phyloP scores from a whole-genome alignment of 2,329 filamentous ascomycete species.

The Plectosphaerella cucumerina region DNA sequence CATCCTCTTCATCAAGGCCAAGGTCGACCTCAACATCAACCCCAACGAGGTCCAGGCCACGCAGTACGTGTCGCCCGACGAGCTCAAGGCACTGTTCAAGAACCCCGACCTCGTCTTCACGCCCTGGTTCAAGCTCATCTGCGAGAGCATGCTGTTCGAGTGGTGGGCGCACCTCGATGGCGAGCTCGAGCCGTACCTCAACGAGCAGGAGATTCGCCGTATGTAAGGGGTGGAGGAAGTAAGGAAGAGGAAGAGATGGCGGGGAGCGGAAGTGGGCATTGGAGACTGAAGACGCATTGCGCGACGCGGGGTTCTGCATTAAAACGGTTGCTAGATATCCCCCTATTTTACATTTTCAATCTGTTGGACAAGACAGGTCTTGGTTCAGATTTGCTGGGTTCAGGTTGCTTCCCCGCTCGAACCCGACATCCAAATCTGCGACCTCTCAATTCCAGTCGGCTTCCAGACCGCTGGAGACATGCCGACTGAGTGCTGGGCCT shows the following conservation, averaged over 20 bases:
- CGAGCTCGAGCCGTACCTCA: constrained; percentile 78
- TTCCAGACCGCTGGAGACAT: no score
- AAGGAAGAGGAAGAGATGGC: neutral
- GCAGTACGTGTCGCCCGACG: constrained; percentile 76
- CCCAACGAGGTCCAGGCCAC: constrained; percentile 85
- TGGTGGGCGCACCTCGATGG: constrained; percentile 89
- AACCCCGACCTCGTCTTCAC: constrained; percentile 82
- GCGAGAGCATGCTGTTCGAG: constrained; percentile 93
- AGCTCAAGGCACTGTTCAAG: constrained; percentile 80
- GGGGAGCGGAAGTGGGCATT: neutral
- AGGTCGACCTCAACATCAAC: constrained; percentile 79
- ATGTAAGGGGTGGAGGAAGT: constrained; percentile 49
- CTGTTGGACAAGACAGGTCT: no score
- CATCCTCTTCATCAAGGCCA: constrained; percentile 95
- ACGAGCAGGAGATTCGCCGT: constrained; percentile 81
- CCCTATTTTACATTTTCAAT: neutral
- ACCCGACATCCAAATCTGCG: no score
- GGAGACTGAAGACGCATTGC: neutral
- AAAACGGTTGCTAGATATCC: neutral
- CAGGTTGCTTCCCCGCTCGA: no score
- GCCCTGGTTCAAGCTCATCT: constrained; percentile 99
- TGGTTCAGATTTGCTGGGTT: no score
- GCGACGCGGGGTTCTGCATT: neutral
- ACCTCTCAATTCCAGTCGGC: no score
- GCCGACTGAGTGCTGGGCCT: no score